These are phyloP conservation scores for Sapria himalayana DNA, from an alignment of 345 rosid species.

Conservation along the genomic window DNA sequence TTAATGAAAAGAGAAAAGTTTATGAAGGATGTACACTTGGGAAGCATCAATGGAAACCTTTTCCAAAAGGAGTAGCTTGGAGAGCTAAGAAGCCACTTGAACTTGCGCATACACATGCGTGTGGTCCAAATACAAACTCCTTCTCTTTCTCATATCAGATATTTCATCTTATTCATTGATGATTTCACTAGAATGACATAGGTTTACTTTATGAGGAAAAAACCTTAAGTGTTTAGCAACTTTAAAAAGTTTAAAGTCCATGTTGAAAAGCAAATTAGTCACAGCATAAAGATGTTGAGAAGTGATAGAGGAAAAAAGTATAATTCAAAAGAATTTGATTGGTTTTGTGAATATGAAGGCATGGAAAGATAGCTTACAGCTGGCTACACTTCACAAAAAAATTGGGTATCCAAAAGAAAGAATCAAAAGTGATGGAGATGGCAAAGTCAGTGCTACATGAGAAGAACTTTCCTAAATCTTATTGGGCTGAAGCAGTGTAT, in stretches of 20 bases:
- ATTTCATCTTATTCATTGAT: background rate
- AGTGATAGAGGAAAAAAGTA: conserved; percentile 2
- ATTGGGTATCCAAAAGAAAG: too few relatives aligned
- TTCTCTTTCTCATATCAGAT: background rate
- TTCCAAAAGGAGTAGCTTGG: background rate
- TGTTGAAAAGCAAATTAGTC: background rate
- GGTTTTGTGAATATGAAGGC: background rate
- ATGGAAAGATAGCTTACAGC: background rate
- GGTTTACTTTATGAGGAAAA: conserved; percentile 1
- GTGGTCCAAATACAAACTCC: background rate
- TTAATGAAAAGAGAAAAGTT: background rate
- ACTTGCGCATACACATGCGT: background rate
- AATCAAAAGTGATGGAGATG: too few relatives aligned
- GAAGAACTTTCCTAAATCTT: too few relatives aligned
- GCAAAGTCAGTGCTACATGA: too few relatives aligned
- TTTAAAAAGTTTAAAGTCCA: background rate
- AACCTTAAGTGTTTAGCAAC: background rate
- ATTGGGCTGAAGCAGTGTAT: too few relatives aligned
- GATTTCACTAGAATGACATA: background rate
- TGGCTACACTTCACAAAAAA: conserved; percentile 1
- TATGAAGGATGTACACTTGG: background rate
- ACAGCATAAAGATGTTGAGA: background rate
- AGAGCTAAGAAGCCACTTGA: background rate
- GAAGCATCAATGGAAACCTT: background rate
- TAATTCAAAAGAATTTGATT: background rate